Conservation (phyloP, 306 rosid genomes). For the Cicer yamashitae region DNA sequence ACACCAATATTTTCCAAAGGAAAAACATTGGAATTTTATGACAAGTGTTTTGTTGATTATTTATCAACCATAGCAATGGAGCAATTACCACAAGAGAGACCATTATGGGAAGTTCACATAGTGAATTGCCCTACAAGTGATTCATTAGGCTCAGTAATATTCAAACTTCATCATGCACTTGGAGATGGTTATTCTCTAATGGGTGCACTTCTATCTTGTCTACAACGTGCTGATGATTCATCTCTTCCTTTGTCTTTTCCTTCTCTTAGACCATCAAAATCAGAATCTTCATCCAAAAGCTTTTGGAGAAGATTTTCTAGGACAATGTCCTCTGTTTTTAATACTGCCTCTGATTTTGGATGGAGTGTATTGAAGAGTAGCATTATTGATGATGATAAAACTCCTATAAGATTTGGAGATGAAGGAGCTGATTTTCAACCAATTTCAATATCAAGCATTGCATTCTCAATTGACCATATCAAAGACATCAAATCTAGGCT, state of each 20-base stretch:
- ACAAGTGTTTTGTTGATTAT: conserved; percentile 48
- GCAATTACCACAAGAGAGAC: conserved; percentile 48
- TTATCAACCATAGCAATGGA: conserved; percentile 49
- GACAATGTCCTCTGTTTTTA: conserved; percentile 39
- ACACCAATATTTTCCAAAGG: conserved; percentile 45
- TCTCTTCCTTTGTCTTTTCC: conserved; percentile 67
- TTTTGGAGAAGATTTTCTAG: conserved; percentile 1
- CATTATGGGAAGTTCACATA: conserved; percentile 65
- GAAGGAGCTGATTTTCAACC: conserved; percentile 51
- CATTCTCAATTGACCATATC: conserved; percentile 56
- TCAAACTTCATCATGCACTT: conserved; percentile 68
- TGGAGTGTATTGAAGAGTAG: conserved; percentile 54
- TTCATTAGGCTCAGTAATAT: conserved; percentile 48
- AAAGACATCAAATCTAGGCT: conserved; percentile 61
- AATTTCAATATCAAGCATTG: conserved; percentile 43
- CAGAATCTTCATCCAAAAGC: neutral
- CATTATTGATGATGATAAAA: conserved; percentile 53
- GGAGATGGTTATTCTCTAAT: conserved; percentile 74
- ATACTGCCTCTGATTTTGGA: conserved; percentile 53
- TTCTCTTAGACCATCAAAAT: conserved; percentile 30
- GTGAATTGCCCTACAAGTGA: conserved; percentile 56
- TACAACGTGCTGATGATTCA: conserved; percentile 58
- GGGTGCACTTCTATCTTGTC: conserved; percentile 70
- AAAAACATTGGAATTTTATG: conserved; percentile 41
- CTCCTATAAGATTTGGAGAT: conserved; percentile 59